These are phyloP conservation scores for Globisporangium recalcitrans DNA, from an alignment of 352 stramenopile genomes.

Conservation along the genomic window DNA sequence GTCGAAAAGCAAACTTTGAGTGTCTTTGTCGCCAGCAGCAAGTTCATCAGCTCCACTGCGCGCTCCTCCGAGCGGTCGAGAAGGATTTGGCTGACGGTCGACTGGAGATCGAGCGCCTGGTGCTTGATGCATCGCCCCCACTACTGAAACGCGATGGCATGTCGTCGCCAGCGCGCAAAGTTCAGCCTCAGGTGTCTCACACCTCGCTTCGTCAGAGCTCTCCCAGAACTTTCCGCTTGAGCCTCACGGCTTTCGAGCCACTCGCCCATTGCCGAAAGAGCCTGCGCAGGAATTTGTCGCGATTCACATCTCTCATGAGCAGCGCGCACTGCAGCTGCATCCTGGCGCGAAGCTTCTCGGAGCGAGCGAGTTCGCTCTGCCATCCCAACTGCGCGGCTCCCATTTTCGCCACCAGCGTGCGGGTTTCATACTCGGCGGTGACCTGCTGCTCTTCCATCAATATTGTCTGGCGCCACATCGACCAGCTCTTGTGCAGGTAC, in stretches of 20 bases:
- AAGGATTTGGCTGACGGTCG: constrained; percentile 10
- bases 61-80: constrained; percentile 10
- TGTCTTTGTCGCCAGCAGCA: background rate
- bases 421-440: background rate
- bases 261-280: background rate
- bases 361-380: constrained; percentile 4
- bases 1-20: background rate
- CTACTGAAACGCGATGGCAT: background rate
- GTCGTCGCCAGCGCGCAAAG: constrained; percentile 3
- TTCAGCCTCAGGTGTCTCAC: background rate
- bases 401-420: background rate
- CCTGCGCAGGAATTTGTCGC: background rate
- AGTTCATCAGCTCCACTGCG: background rate
- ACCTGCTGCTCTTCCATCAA: background rate
- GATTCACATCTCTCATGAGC: constrained; percentile 3
- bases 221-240: background rate
- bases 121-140: constrained; percentile 5
- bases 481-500: constrained; percentile 23
- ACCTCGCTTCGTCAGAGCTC: background rate
- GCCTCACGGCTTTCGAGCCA: background rate
- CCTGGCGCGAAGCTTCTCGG: background rate
- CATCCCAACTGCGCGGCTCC: background rate
- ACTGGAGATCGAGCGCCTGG: constrained; percentile 7
- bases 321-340: constrained; percentile 13
- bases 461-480: constrained; percentile 12